These are phyloP conservation scores for Golubevia pallescens DNA, from an alignment of 1,284 basidiomycete genomes.

Conservation along the genomic window DNA sequence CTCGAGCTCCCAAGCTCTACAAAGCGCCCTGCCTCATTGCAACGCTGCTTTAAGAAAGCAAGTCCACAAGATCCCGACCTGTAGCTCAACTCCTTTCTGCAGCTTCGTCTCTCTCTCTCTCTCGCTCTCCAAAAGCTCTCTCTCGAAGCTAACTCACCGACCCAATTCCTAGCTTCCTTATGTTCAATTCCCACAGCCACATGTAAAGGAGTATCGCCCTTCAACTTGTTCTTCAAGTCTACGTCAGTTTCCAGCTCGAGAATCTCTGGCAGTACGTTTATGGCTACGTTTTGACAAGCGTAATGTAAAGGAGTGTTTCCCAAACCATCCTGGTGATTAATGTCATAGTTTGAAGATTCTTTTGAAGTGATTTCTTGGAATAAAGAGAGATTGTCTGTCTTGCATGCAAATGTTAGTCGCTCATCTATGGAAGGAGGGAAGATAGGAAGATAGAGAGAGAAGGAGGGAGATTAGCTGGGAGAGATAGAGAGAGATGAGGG, in stretches of 20 bases:
- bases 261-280: conserved; percentile 41
- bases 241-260: conserved; percentile 73
- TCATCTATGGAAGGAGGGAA: conserved; percentile 31
- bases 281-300: conserved; percentile 35
- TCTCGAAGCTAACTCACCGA: conserved; percentile 63
- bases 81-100: neutral
- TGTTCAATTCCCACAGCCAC: conserved; percentile 75
- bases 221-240: conserved; percentile 77
- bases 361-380: conserved; percentile 36
- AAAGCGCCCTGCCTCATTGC: no score
- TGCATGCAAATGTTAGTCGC: conserved; percentile 40
- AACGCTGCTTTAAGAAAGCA: no score
- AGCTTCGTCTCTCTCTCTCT: neutral
- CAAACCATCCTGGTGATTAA: conserved; percentile 46
- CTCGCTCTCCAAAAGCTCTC: neutral
- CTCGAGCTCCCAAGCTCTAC: no score
- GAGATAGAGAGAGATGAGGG: no score
- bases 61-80: no score
- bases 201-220: conserved; percentile 81
- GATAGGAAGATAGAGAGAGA: no score
- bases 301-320: conserved; percentile 60
- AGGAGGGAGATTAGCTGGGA: no score
- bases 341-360: conserved; percentile 27
- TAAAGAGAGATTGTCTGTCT: conserved; percentile 47
- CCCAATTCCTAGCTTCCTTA: conserved; percentile 69